A percentile compares a stretch with the other conserved stretches of the same genome.
Evolutionary conservation across 2,329 filamentous ascomycete species (phyloP).

Genomic region (Grosmannia clavigera): DNA sequence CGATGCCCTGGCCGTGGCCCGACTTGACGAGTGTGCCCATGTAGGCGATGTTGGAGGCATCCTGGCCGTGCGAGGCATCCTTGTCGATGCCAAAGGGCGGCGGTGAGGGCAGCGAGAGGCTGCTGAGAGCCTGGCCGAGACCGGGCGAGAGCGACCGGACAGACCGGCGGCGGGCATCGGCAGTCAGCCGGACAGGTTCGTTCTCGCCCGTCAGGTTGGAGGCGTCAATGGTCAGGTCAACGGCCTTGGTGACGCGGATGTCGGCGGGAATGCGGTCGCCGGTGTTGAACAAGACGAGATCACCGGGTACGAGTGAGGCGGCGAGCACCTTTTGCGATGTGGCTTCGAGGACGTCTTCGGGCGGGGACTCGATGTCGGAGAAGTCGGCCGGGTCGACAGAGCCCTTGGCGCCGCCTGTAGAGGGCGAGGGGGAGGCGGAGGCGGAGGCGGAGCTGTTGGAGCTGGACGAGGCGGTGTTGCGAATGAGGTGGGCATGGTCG

Average conservation of each 20-base stretch:
- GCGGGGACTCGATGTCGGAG: constrained; percentile 40
- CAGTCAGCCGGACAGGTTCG: constrained; percentile 71
- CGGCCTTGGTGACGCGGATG: constrained; percentile 80
- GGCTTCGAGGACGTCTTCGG: constrained; percentile 53
- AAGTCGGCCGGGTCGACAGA: constrained; percentile 27
- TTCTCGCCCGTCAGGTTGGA: constrained; percentile 97
- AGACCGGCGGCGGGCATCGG: constrained; percentile 37
- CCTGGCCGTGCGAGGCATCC: constrained; percentile 33
- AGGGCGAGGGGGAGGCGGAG: neutral
- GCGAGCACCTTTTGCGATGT: constrained; percentile 79
- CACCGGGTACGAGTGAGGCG: constrained; percentile 76
- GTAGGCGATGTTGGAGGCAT: constrained; percentile 85
- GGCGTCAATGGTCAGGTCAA: constrained; percentile 86
- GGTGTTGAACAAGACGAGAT: constrained; percentile 86
- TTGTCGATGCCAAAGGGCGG: constrained; percentile 17
- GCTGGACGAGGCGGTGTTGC: constrained; percentile 29
- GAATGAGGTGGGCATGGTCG: constrained; percentile 89
- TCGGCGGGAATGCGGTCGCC: constrained; percentile 95
- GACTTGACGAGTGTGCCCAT: constrained; percentile 96
- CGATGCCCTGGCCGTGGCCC: constrained; percentile 87
- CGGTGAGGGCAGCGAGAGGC: constrained; percentile 20
- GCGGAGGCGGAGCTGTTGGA: constrained; percentile 14
- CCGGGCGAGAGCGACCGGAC: constrained; percentile 1
- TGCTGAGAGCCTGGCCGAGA: constrained; percentile 6
- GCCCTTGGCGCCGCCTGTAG: neutral